Percentiles rank a stretch among this genome's conserved stretches.
Evolutionary conservation across 106 monocot genomes (phyloP).

Genomic region (Dendrobium catenatum): DNA sequence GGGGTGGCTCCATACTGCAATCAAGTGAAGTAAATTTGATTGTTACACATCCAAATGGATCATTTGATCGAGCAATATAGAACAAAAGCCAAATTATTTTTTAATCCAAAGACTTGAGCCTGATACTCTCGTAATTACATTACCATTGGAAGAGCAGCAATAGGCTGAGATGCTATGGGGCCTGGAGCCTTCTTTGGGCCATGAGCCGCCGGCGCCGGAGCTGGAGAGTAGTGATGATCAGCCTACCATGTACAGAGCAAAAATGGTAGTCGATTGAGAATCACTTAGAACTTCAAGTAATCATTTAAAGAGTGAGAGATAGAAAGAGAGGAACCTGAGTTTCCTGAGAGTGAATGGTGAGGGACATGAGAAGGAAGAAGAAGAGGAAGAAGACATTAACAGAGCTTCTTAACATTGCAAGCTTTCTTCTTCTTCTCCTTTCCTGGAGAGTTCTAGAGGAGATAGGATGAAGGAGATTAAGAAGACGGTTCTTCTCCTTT

Average conservation of each 20-base stretch:
- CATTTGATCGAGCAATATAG: not conserved
- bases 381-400: not conserved
- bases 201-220: not conserved
- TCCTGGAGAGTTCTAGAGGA: not conserved
- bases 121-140: not conserved
- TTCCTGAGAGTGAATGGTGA: not conserved
- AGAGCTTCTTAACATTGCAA: not conserved
- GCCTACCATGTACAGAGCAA: not conserved
- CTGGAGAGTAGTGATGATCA: not conserved
- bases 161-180: no score
- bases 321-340: not conserved
- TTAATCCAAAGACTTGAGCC: not conserved
- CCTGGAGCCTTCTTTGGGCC: not conserved
- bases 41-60: not conserved
- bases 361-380: not conserved
- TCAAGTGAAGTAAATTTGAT: not conserved
- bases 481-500: not conserved
- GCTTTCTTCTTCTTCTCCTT: no score
- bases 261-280: not conserved
- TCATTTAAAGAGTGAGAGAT: not conserved
- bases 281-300: not conserved
- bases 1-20: conserved; percentile 41
- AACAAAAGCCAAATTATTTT: not conserved
- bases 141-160: conserved; percentile 9
- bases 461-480: not conserved